These are phyloP conservation scores for Fonsecaea nubica DNA, from an alignment of 2,329 filamentous ascomycete genomes.

Conservation along the genomic window DNA sequence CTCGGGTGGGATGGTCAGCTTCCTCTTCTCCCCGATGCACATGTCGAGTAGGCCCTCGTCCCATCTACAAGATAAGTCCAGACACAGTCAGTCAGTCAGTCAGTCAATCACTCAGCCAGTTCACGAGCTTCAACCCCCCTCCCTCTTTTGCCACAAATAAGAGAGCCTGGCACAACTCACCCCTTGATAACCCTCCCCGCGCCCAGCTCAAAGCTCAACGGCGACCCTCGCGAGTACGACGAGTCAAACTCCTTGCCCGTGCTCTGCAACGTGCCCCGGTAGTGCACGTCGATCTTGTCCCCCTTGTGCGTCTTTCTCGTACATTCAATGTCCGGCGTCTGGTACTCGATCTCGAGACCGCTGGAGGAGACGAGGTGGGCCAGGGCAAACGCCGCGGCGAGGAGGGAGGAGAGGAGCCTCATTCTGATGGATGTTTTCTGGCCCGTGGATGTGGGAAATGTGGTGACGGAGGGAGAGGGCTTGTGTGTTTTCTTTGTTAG, in stretches of 20 bases:
- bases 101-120: no score
- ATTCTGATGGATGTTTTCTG: no score
- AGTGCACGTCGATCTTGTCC: conserved; percentile 85
- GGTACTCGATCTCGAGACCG: conserved; percentile 79
- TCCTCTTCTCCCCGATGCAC: conserved; percentile 94
- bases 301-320: conserved; percentile 76
- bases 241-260: conserved; percentile 84
- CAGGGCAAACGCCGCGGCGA: conserved; percentile 49
- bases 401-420: conserved; percentile 31
- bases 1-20: conserved; percentile 85
- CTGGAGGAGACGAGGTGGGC: conserved; percentile 50
- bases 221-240: conserved; percentile 75
- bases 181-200: conserved; percentile 86
- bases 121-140: no score
- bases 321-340: conserved; percentile 72
- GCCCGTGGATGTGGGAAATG: not conserved
- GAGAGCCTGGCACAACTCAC: conserved; percentile 55
- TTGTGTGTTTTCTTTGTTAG: no score
- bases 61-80: conserved; percentile 59
- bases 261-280: conserved; percentile 77
- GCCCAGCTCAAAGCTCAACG: conserved; percentile 81
- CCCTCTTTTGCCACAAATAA: not conserved
- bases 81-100: not conserved
- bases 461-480: not conserved
- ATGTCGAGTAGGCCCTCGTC: conserved; percentile 88